Conservation (phyloP, 306 rosid species). For the Dalbergia cochinchinensis region DNA sequence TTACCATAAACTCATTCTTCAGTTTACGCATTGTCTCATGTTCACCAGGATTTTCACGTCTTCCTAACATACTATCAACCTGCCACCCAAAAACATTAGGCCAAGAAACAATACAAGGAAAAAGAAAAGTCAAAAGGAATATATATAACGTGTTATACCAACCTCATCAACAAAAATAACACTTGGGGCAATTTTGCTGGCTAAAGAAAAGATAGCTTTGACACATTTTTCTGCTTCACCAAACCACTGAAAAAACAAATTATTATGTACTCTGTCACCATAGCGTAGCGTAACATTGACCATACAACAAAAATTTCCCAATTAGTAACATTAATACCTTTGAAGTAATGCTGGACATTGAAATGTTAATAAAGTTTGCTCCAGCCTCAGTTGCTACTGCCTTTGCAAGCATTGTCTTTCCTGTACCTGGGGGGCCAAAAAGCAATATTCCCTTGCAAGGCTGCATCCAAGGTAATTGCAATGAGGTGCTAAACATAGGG, state of each 20-base stretch:
- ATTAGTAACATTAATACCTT: constrained; percentile 61
- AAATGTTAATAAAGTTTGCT: constrained; percentile 94
- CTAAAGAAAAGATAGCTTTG: constrained; percentile 92
- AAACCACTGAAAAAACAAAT: constrained; percentile 77
- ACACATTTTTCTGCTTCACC: constrained; percentile 99
- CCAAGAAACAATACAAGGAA: neutral
- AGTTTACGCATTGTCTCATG: constrained; percentile 98
- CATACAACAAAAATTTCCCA: constrained; percentile 2
- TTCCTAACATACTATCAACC: constrained; percentile 99
- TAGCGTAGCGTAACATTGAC: neutral
- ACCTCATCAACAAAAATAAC: constrained; percentile 99
- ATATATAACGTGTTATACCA: constrained; percentile 39
- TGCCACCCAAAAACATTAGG: constrained; percentile 39
- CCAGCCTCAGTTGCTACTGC: constrained; percentile 99
- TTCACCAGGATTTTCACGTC: constrained; percentile 96
- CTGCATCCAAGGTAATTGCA: constrained; percentile 52
- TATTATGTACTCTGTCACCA: constrained; percentile 26
- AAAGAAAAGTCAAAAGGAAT: neutral
- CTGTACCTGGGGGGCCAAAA: constrained; percentile 98
- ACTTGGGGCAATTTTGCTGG: constrained; percentile 97
- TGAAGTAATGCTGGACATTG: constrained; percentile 96
- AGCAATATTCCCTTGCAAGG: constrained; percentile 98
- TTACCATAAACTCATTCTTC: constrained; percentile 98
- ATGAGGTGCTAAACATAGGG: constrained; percentile 28
- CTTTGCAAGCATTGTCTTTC: constrained; percentile 99